Percentiles rank a stretch among this genome's conserved stretches.
Evolutionary conservation across 805 yeast genomes (phyloP).

Genomic region (Brettanomyces custersianus): DNA sequence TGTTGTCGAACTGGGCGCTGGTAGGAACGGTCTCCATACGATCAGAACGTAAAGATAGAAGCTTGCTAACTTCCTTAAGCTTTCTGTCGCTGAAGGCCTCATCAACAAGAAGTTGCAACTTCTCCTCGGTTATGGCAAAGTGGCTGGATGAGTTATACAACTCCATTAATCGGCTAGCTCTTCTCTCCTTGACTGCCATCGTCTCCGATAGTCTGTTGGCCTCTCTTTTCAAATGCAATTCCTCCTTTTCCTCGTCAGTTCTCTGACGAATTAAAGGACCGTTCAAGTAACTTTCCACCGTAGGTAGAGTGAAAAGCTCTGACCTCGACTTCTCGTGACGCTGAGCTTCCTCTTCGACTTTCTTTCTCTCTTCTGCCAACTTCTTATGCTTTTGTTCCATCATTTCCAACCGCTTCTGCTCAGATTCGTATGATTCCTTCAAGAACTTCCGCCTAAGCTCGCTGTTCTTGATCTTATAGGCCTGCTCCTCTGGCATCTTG

Average conservation of each 20-base stretch:
- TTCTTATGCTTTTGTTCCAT: conserved; percentile 19
- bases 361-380: conserved; percentile 20
- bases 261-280: conserved; percentile 69
- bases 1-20: conserved; percentile 15
- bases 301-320: conserved; percentile 65
- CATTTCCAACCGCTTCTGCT: conserved; percentile 29
- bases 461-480: conserved; percentile 43
- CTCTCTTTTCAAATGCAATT: conserved; percentile 48
- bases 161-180: conserved; percentile 51
- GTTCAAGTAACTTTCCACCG: conserved; percentile 55
- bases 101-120: conserved; percentile 48
- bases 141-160: conserved; percentile 62
- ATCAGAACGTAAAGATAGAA: conserved; percentile 13
- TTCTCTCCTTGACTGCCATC: conserved; percentile 41
- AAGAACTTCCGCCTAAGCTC: conserved; percentile 67
- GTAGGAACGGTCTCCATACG: conserved; percentile 16
- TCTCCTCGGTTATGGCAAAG: conserved; percentile 66
- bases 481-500: conserved; percentile 27
- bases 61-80: conserved; percentile 18
- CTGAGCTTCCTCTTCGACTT: conserved; percentile 14
- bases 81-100: conserved; percentile 39
- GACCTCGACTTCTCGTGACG: conserved; percentile 39
- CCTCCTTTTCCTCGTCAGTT: conserved; percentile 57
- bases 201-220: conserved; percentile 56
- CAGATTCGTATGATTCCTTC: conserved; percentile 42